Evolutionary conservation across 768 basidiomycete genomes (phyloP).

Genomic region (Pisolithus orientalis): DNA sequence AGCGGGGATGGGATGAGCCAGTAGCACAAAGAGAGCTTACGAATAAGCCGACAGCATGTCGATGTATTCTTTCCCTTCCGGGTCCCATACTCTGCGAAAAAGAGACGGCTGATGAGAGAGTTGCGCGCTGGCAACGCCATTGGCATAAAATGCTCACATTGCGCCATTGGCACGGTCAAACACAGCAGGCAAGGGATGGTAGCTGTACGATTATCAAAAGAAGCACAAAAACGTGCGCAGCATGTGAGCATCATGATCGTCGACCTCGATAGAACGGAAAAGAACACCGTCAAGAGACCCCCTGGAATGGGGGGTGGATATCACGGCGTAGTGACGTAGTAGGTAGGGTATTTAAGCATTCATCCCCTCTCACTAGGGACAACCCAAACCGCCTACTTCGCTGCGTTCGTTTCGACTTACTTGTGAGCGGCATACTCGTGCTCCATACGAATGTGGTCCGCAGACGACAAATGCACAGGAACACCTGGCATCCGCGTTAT

Average conservation of each 20-base stretch:
- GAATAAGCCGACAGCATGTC: constrained; percentile 98
- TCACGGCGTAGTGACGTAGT: not conserved
- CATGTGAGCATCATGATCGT: constrained; percentile 18
- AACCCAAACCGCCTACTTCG: constrained; percentile 5
- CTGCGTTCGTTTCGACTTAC: constrained; percentile 41
- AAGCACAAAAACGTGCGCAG: constrained; percentile 32
- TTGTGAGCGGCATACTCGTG: constrained; percentile 84
- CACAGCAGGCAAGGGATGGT: constrained; percentile 92
- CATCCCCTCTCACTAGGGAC: constrained; percentile 2
- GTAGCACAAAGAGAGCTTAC: constrained; percentile 39
- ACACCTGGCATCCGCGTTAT: not conserved
- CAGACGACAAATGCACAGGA: constrained; percentile 41
- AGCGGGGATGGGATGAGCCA: constrained; percentile 5
- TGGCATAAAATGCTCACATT: constrained; percentile 58
- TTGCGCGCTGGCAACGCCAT: constrained; percentile 2
- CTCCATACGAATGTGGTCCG: constrained; percentile 73
- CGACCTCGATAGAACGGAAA: constrained; percentile 16
- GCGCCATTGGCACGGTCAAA: constrained; percentile 89
- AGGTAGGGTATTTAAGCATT: constrained; percentile 1
- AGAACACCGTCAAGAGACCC: constrained; percentile 13
- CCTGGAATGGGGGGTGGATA: not conserved
- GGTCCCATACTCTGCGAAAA: constrained; percentile 73
- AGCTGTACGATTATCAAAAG: constrained; percentile 50
- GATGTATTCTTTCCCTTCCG: constrained; percentile 92
- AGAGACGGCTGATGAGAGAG: constrained; percentile 2